Base-by-base conservation (phyloP, 2,329 filamentous ascomycete genomes). In the Teratosphaeria gauchensis region DNA sequence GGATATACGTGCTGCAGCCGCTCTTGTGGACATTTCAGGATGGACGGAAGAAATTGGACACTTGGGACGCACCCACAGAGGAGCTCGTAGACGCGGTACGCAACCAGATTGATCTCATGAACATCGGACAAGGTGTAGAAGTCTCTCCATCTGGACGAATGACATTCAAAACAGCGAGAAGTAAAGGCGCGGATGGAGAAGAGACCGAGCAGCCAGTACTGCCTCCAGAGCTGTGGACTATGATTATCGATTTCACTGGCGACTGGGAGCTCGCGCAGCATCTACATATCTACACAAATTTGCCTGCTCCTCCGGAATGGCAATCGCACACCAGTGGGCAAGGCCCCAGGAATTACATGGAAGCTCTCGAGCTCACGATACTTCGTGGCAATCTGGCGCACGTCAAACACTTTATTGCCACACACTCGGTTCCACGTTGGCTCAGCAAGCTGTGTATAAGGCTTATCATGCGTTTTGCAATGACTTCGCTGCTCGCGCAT, bases 211-310 rank as follows among this genome's bases (percentile, higher is more conserved):
- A 54, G 58, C 21, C 77, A 19, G 14, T 77, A 51, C 77, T 97
- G 1, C 92, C 92, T 0, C 84, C 88, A 0, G 92, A 97, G 73
- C 82, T 96, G 46, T 96, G 92, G 90, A 87, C 87, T 33, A 87
- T 92, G 59, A 88, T 97, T 54, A 84, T 96, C 51, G 89, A 95
- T 63, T 84, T 87, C 62, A 84, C 91, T 0, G 85, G 85, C 51
- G 92, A 97, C 72, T 97, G 92, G 92, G 92, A 96, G 74, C 79
- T 95, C 21, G 88, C 92, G 9, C 86, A 86, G 64, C 87, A 89
- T 0, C 78, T 96, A 5, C 86, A 88, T 58, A 83, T 96, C 52
- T 92, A 88, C 68, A 90, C 90, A 1, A 90, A 83, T 58, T 77
- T 96, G 5, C 81, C 84, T 1, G 83, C 86, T 61, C 91, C 92